Evolutionary conservation across 108 stramenopile species (phyloP).

Genomic region (Fistulifera pelliculosa): DNA sequence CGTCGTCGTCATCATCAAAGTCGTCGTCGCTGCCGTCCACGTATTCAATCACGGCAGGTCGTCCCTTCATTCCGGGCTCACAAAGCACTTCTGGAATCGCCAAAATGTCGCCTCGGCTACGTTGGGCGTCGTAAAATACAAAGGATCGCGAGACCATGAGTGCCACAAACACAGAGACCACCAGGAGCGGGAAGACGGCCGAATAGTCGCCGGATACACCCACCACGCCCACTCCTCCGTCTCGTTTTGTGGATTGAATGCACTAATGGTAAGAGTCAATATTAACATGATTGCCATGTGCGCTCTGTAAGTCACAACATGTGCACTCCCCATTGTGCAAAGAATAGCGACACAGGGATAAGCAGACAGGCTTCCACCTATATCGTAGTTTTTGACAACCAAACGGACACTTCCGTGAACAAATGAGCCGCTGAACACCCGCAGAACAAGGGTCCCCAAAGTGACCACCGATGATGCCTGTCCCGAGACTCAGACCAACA

Average conservation of each 20-base stretch:
- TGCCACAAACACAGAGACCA: slow-evolving; percentile 44
- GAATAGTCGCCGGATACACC: slow-evolving; percentile 43
- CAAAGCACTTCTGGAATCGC: slow-evolving; percentile 46
- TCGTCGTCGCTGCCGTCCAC: slow-evolving; percentile 19
- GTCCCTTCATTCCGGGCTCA: slow-evolving; percentile 43
- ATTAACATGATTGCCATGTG: slow-evolving; percentile 53
- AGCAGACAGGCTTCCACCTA: slow-evolving; percentile 20
- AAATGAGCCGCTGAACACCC: slow-evolving; percentile 44
- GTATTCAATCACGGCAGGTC: slow-evolving; percentile 26
- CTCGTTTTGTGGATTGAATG: slow-evolving; percentile 20
- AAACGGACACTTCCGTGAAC: slow-evolving; percentile 18
- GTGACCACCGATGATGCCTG: slow-evolving; percentile 52
- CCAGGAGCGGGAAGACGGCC: slow-evolving; percentile 52
- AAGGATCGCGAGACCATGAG: slow-evolving; percentile 28
- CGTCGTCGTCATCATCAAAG: neutral
- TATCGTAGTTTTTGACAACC: slow-evolving; percentile 12
- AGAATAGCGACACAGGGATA: slow-evolving; percentile 48
- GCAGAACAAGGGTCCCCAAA: slow-evolving; percentile 53
- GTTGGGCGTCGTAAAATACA: slow-evolving; percentile 38
- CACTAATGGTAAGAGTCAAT: slow-evolving; percentile 49
- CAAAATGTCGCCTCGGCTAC: slow-evolving; percentile 47
- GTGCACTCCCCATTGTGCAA: slow-evolving; percentile 48
- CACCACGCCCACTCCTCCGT: slow-evolving; percentile 11
- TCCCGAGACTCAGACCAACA: slow-evolving; percentile 42
- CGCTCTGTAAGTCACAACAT: slow-evolving; percentile 48